Evolutionary conservation across 2,329 filamentous ascomycete genomes (phyloP), one percentile per base, ranked within the genome.

Genomic region (Colletotrichum siamense): DNA sequence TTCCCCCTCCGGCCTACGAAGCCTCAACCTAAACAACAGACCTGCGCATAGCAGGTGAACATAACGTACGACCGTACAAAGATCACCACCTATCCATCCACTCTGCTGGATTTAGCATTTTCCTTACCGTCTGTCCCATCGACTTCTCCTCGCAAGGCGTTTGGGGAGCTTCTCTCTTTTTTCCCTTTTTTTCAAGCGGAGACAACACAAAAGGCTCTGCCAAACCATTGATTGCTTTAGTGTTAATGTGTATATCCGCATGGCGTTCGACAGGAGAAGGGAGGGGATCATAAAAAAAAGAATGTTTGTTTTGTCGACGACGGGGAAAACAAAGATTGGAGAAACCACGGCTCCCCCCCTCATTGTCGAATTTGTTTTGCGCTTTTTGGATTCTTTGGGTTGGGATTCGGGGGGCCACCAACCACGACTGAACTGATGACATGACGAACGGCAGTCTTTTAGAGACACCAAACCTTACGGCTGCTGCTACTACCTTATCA

Each of bases 1-100:
- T 86, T 7, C 91, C 92, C 8, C 92, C 92, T 32, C 92, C 92
- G 16, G 91, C 92, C 73, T 94, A 94, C 81, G 89, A 93, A 83
- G 89, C 88, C 49, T 81, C 81, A 64, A 85, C 84, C 79, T 89
- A 84, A 85, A 79, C 39, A 32, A 44, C 44, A 52, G 34, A 22
- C 24, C 68, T 63, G 55, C 68, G 8, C n/a, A 30, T 32, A 18
- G 69, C 68, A 67, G 73, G 71, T 75, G 74, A 64, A 78, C 76
- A 66, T 74, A 73, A 62, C 77, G 71, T 75, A 75, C 71, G 69
- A 77, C 26, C 59, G 59, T 34, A 62, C 59, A 62, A 62, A 63
- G 30, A 63, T 28, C 57, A 24, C 61, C 18, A 63, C 28, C 34
- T 28, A 63, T n/a, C 28, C 22, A 65, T 66, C 62, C 55, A 70